Percentiles rank a stretch among this genome's conserved stretches.
Evolutionary conservation across 345 rosid genomes (phyloP).

Genomic region (Populus pruinosa): DNA sequence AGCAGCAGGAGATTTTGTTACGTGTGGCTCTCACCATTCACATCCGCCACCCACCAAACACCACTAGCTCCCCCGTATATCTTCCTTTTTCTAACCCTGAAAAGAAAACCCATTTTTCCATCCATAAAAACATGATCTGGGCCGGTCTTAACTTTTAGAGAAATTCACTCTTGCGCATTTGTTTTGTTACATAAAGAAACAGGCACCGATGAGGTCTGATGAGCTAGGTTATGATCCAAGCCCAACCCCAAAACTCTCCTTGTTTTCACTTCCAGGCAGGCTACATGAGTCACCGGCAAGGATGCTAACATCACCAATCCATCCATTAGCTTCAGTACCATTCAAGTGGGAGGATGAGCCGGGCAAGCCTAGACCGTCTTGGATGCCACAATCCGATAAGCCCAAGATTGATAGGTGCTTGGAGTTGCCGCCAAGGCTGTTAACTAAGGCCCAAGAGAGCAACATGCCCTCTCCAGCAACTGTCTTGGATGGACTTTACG

Average conservation of each 20-base stretch:
- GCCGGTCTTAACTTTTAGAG: neutral
- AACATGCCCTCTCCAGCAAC: conserved; percentile 48
- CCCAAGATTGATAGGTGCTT: conserved; percentile 33
- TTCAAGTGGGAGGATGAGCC: conserved; percentile 94
- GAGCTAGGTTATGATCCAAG: conserved; percentile 3
- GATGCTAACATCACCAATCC: conserved; percentile 57
- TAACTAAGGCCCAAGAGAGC: conserved; percentile 27
- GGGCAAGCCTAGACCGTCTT: conserved; percentile 59
- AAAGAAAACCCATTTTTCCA: neutral
- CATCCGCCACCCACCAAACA: conserved; percentile 7
- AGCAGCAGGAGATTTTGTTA: conserved; percentile 23
- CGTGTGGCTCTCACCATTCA: conserved; percentile 16
- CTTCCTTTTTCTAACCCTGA: neutral
- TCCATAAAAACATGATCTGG: conserved; percentile 8
- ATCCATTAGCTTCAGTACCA: conserved; percentile 56
- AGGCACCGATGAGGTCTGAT: neutral
- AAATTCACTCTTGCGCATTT: neutral
- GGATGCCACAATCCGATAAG: conserved; percentile 10
- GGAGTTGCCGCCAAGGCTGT: conserved; percentile 69
- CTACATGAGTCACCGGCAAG: conserved; percentile 41
- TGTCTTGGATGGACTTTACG: conserved; percentile 55
- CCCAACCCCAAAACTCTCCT: conserved; percentile 46
- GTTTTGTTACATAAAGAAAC: neutral
- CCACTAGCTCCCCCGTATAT: neutral
- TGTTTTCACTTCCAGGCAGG: conserved; percentile 48